Conservation (phyloP, 768 basidiomycete genomes). For the Auricularia sp. region DNA sequence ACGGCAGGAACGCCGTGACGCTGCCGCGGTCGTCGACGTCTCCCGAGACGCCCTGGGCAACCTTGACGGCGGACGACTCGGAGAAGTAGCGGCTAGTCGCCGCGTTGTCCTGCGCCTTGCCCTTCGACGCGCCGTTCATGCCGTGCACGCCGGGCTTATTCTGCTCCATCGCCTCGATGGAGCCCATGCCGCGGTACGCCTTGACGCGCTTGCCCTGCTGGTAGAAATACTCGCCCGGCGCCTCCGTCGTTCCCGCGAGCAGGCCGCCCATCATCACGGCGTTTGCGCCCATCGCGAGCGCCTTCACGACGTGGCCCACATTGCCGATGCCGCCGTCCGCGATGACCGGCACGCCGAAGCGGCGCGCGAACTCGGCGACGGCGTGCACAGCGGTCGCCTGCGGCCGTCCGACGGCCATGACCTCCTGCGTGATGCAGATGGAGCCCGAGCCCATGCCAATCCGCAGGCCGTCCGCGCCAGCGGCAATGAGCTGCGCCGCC, state of each 20-base stretch:
- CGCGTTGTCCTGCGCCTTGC: conserved; percentile 66
- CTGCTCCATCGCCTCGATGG: conserved; percentile 86
- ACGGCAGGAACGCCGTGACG: conserved; percentile 85
- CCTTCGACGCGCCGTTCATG: conserved; percentile 24
- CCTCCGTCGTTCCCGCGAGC: conserved; percentile 91
- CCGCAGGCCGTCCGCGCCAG: conserved; percentile 91
- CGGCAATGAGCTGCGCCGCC: conserved; percentile 84
- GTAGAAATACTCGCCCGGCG: conserved; percentile 98
- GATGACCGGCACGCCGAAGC: conserved; percentile 92
- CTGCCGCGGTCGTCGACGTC: conserved; percentile 98
- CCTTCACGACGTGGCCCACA: conserved; percentile 97
- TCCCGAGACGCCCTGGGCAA: conserved; percentile 92
- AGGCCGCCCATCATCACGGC: conserved; percentile 99
- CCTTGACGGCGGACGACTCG: conserved; percentile 85
- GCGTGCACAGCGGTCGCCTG: conserved; percentile 98
- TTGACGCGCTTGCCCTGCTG: conserved; percentile 99
- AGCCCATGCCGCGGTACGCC: conserved; percentile 98
- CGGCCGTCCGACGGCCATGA: conserved; percentile 97
- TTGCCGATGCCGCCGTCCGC: conserved; percentile 95
- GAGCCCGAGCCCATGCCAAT: conserved; percentile 98
- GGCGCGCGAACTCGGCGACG: conserved; percentile 84
- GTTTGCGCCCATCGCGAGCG: conserved; percentile 82
- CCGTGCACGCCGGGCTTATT: conserved; percentile 36
- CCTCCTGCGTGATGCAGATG: conserved; percentile 98
- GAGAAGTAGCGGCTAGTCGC: conserved; percentile 95